Percentiles rank a stretch among this genome's conserved stretches.
phyloP scores from a whole-genome alignment of 169 alveolate species.

The Eimeria falciformis region DNA sequence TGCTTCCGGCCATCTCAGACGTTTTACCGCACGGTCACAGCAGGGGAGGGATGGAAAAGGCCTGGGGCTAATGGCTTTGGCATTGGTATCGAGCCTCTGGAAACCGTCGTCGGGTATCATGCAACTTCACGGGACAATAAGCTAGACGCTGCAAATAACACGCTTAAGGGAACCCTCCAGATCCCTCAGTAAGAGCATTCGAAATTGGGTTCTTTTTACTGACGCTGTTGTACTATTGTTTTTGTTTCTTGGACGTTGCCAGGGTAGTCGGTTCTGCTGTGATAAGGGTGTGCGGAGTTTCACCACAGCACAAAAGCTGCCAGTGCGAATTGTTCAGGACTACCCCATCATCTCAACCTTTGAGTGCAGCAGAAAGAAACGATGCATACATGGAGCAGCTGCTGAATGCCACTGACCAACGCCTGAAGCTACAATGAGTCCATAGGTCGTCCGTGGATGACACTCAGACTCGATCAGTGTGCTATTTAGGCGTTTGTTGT shows the following conservation, averaged over 20 bases:
- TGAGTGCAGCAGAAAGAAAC: constrained; percentile 55
- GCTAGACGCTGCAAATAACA: constrained; percentile 51
- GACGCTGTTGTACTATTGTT: too few species aligned
- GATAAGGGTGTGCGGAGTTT: too few species aligned
- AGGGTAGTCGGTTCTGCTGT: too few species aligned
- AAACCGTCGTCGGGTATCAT: constrained; percentile 47
- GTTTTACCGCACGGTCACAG: constrained; percentile 38
- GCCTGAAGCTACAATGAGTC: constrained; percentile 50
- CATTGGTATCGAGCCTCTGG: constrained; percentile 64
- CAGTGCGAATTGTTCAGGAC: constrained; percentile 6
- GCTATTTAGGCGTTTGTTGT: too few species aligned
- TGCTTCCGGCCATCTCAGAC: background rate
- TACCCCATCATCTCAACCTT: constrained; percentile 62
- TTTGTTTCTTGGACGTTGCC: too few species aligned
- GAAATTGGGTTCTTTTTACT: too few species aligned
- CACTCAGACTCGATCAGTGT: too few species aligned
- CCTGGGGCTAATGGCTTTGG: constrained; percentile 54
- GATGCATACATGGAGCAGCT: constrained; percentile 62
- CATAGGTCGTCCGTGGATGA: background rate
- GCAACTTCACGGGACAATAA: constrained; percentile 50
- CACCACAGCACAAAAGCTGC: too few species aligned
- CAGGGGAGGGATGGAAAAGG: constrained; percentile 51
- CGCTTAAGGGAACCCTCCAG: constrained; percentile 40
- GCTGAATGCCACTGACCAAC: constrained; percentile 43
- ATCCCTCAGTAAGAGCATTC: constrained; percentile 24